These are phyloP conservation scores for Gloeopeniophorella convolvens DNA, from an alignment of 768 basidiomycete species.

Conservation along the genomic window DNA sequence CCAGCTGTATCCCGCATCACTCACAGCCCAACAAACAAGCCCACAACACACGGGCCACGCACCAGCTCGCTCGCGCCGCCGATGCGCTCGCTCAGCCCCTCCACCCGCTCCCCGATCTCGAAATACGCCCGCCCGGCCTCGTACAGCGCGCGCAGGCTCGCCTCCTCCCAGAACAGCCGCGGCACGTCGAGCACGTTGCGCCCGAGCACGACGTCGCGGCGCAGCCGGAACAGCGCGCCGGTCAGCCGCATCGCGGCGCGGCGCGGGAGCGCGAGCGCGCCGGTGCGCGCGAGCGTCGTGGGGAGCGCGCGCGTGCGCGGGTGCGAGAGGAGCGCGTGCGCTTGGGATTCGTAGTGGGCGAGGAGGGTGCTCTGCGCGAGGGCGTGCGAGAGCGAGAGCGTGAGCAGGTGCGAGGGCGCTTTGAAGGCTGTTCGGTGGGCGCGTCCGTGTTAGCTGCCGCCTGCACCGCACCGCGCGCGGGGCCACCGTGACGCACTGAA, in stretches of 20 bases:
- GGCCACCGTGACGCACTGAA: constrained; percentile 70
- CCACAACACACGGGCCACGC: constrained; percentile 28
- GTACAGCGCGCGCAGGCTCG: constrained; percentile 81
- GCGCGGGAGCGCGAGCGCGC: constrained; percentile 67
- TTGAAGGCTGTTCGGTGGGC: constrained; percentile 82
- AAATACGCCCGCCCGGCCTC: constrained; percentile 93
- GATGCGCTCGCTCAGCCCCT: constrained; percentile 82
- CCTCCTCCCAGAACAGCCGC: constrained; percentile 93
- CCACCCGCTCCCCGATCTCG: constrained; percentile 80
- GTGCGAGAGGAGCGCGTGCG: constrained; percentile 72
- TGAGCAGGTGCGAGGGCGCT: constrained; percentile 82
- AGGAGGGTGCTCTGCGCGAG: constrained; percentile 92
- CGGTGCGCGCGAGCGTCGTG: constrained; percentile 70
- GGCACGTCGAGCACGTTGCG: constrained; percentile 92
- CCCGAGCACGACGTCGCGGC: constrained; percentile 85
- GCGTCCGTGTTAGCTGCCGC: too few relatives aligned
- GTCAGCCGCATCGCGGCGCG: constrained; percentile 84
- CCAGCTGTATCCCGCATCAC: too few relatives aligned
- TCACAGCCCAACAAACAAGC: neutral
- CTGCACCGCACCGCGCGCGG: too few relatives aligned
- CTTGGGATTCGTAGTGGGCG: constrained; percentile 76
- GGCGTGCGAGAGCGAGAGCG: constrained; percentile 91
- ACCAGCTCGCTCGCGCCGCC: constrained; percentile 86
- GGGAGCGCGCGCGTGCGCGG: constrained; percentile 77
- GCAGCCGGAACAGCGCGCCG: constrained; percentile 42